A percentile compares a stretch with the other conserved stretches of the same genome.
Conservation (phyloP, 345 rosid genomes). For the Capsella bursapastoris region DNA sequence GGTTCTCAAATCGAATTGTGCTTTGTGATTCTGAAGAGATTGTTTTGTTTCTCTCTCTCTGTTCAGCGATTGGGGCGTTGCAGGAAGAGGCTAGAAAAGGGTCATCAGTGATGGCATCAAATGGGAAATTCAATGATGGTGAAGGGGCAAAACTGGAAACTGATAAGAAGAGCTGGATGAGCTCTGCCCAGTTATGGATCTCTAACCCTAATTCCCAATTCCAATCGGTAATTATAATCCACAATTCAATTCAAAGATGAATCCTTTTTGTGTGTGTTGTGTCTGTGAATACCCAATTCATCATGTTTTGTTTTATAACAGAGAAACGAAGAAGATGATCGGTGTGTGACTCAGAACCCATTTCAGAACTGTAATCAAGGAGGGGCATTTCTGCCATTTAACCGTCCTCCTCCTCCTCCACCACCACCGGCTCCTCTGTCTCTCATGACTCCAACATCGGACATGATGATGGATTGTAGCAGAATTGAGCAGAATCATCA, state of each 20-base stretch:
- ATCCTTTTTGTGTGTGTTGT: slow-evolving; percentile 3
- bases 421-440: slow-evolving; percentile 45
- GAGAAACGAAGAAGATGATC: slow-evolving; percentile 55
- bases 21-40: background rate
- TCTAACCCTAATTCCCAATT: slow-evolving; percentile 48
- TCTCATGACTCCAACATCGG: slow-evolving; percentile 46
- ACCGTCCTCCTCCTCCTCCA: slow-evolving; percentile 40
- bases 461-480: slow-evolving; percentile 30
- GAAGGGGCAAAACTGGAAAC: slow-evolving; percentile 40
- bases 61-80: slow-evolving; percentile 60
- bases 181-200: slow-evolving; percentile 71
- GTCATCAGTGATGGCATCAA: slow-evolving; percentile 40
- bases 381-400: slow-evolving; percentile 55
- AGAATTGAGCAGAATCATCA: slow-evolving; percentile 37
- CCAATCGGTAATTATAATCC: slow-evolving; percentile 47
- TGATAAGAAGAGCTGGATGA: slow-evolving; percentile 71
- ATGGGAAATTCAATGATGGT: slow-evolving; percentile 43
- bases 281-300: background rate
- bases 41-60: background rate
- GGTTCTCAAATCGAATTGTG: background rate
- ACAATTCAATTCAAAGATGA: background rate
- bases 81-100: slow-evolving; percentile 56
- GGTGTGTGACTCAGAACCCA: slow-evolving; percentile 48
- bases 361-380: slow-evolving; percentile 44
- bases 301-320: slow-evolving; percentile 34